A percentile compares a stretch with the other conserved stretches of the same genome.
Conservation (phyloP, 2,329 filamentous ascomycete genomes). For the Talaromyces funiculosus region DNA sequence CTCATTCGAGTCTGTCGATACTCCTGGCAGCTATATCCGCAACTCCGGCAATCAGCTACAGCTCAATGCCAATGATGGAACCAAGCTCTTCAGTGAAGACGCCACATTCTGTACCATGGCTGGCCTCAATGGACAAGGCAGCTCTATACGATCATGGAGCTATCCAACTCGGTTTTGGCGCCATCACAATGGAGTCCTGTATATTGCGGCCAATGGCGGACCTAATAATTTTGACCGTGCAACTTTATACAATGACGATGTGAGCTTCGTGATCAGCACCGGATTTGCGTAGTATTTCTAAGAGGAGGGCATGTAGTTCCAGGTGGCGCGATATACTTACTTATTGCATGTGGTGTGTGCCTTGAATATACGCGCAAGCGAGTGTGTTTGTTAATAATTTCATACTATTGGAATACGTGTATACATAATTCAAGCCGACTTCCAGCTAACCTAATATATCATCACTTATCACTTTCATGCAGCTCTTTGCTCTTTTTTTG, state of each 20-base stretch:
- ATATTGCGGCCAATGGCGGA: slow-evolving; percentile 51
- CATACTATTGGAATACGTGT: not conserved
- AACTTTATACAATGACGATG: slow-evolving; percentile 49
- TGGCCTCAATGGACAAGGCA: slow-evolving; percentile 48
- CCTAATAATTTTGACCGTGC: slow-evolving; percentile 50
- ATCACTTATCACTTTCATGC: too few species aligned
- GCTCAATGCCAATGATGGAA: slow-evolving; percentile 48
- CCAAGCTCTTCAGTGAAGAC: slow-evolving; percentile 55
- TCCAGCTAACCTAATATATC: too few species aligned
- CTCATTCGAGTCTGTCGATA: slow-evolving; percentile 57
- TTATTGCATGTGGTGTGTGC: too few species aligned
- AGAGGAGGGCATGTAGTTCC: not conserved
- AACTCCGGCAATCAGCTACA: slow-evolving; percentile 51
- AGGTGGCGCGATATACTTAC: not conserved
- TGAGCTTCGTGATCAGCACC: slow-evolving; percentile 44
- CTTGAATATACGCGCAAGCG: not conserved
- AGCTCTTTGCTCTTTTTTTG: too few species aligned
- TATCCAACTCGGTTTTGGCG: slow-evolving; percentile 57
- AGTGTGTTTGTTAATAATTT: not conserved
- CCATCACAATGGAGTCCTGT: slow-evolving; percentile 46
- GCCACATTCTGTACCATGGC: slow-evolving; percentile 57
- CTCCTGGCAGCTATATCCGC: slow-evolving; percentile 54
- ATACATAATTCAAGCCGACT: too few species aligned
- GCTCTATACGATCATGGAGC: slow-evolving; percentile 52
- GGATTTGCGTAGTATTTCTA: slow-evolving; percentile 38